Evolutionary conservation across 768 basidiomycete genomes (phyloP).

Genomic region (Galerina sulciceps): DNA sequence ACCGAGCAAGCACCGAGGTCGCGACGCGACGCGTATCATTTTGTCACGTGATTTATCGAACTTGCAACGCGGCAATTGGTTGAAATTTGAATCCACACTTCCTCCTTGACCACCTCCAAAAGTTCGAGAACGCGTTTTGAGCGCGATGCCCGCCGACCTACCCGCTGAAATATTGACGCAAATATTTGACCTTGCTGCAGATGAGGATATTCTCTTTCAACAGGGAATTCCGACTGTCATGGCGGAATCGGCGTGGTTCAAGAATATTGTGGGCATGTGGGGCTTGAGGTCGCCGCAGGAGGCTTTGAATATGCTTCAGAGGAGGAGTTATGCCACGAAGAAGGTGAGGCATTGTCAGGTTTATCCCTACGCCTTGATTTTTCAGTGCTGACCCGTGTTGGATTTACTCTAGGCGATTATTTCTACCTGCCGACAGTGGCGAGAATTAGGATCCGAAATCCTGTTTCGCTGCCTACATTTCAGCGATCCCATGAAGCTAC

Average conservation of each 20-base stretch:
- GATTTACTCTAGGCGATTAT: constrained; percentile 65
- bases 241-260: constrained; percentile 71
- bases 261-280: constrained; percentile 54
- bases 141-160: constrained; percentile 35
- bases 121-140: no score
- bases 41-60: not conserved
- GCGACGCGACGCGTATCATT: not conserved
- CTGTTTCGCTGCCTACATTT: constrained; percentile 75
- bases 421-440: constrained; percentile 68
- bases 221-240: constrained; percentile 63
- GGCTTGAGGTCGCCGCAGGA: constrained; percentile 62
- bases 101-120: not conserved
- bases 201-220: constrained; percentile 71
- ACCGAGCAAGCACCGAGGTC: not conserved
- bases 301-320: constrained; percentile 58
- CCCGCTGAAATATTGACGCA: constrained; percentile 73
- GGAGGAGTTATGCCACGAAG: constrained; percentile 65
- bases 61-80: no score
- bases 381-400: not conserved
- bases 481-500: constrained; percentile 58
- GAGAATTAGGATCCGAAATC: constrained; percentile 62
- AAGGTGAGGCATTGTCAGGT: constrained; percentile 50
- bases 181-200: constrained; percentile 73
- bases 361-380: not conserved
- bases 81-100: not conserved